Evolutionary conservation across 305 asterid species (phyloP), one percentile per base, ranked within the genome.

Genomic region (Fraxinus xanthoxyloides): DNA sequence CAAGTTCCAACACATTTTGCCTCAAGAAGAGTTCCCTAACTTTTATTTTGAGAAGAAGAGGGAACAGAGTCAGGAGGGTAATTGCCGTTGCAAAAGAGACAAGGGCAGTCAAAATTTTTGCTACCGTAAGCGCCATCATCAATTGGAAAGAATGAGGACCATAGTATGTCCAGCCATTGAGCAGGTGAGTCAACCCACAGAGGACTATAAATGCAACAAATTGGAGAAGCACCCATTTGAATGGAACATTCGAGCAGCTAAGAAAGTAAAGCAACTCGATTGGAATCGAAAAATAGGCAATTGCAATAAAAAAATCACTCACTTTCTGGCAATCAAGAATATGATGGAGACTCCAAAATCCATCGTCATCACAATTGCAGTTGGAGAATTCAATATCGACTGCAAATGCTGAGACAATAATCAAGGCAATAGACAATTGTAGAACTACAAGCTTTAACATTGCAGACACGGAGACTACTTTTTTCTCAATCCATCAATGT

Each of bases 71-170:
- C 7, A 92, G 31, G 26, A 97, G 96, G 74, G 98, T 93, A 74
- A 94, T 92, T 75, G 99, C 97, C 19, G 99, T 97, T 77, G 98
- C 99, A 34, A 92, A 91, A 10, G 98, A 97, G 73, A 97, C 99
- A 46, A 97, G 77, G 3, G 99, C 99, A 2, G 99, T 97, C 51
- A 97, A 95, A 83, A 90, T 85, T 82, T 97, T 97, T 88, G 92
- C 91, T 38, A 93, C 76, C 13, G 99, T 94, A 82, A 97, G 92
- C 21, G 98, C 97, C 51, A 94, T 92, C 96, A 95, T 91, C 30
- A 97, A 92, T 80, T 93, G 94, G 82, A 94, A 94, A 0, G 98
- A 65, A 85, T 93, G 99, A 69, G 97, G 98, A 5, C 95, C 97
- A n/a, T 97, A 97, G 34, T 65, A 65, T n/a, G 98, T 93, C 99